Base-by-base conservation (phyloP, 1,139 yeast genomes). In the Neolecta irregularis region DNA sequence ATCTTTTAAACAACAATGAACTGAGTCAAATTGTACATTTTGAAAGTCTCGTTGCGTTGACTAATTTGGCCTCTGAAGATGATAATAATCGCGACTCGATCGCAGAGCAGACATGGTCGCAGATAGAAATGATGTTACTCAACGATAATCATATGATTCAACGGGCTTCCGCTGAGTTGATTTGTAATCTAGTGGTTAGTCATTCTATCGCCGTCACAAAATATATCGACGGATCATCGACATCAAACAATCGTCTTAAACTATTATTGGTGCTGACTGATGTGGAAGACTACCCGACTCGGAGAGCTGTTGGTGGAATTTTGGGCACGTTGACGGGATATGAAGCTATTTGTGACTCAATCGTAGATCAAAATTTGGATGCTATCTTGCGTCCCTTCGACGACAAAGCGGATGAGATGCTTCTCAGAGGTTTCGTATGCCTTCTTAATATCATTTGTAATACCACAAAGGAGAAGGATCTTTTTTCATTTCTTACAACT, bases 1-100 rank as follows among this genome's bases (percentile, higher is more conserved):
- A 20, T 20, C 22, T 24, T 6, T 23, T 20, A 26, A 26, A 26
- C 8, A 9, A 28, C 3, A 39, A 47, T 9, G 18, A 35, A 5
- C 48, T 60, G 15, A n/a, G n/a, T n/a, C n/a, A n/a, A n/a, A n/a
- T n/a, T n/a, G 70, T 65, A 39, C 52, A 57, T 2, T 62, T 61
- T 40, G 70, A 66, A 46, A 56, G 67, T 1, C 50, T 66, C 24
- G 46, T 65, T 25, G 70, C 71, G 0, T 51, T 66, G 24, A 66
- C 72, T 2, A 66, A 66, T 42, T 44, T 66, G 16, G 69, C 70
- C 2, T 58, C 69, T 2, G 46, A 53, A 5, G 55, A 53, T 24
- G 53, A 53, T 23, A 50, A 48, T 12, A 55, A 62, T 30, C 52
- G 62, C 11, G 53, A 51, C 22, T 48, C 45, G 1, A 53, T 61